Percentiles rank a stretch among this genome's conserved stretches.
Evolutionary conservation across 495 filamentous ascomycete genomes (phyloP).

Genomic region (Aspergillus ellipticus): DNA sequence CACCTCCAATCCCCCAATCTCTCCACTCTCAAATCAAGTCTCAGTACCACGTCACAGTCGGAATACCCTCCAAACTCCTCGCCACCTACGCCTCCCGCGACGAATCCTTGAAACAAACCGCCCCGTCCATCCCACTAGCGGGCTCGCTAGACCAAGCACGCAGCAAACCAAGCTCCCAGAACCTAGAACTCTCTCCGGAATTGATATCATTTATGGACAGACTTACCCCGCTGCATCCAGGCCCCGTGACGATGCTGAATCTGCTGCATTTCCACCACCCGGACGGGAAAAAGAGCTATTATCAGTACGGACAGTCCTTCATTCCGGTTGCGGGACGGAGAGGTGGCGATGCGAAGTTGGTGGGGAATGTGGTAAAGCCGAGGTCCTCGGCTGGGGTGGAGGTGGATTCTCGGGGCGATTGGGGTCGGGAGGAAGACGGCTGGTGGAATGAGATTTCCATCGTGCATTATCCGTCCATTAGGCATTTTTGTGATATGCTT

Average conservation of each 20-base stretch:
- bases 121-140: conserved; percentile 32
- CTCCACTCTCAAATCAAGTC: conserved; percentile 29
- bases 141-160: conserved; percentile 31
- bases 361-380: conserved; percentile 50
- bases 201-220: conserved; percentile 47
- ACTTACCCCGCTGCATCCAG: conserved; percentile 25
- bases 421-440: conserved; percentile 25
- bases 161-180: conserved; percentile 36
- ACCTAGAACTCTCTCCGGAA: conserved; percentile 51
- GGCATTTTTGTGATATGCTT: conserved; percentile 64
- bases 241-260: conserved; percentile 65
- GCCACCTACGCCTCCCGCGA: conserved; percentile 45
- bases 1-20: conserved; percentile 28
- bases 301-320: conserved; percentile 57
- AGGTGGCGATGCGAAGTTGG: conserved; percentile 60
- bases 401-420: conserved; percentile 24
- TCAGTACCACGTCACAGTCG: conserved; percentile 49
- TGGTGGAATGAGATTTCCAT: conserved; percentile 59
- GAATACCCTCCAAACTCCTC: conserved; percentile 52
- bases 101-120: conserved; percentile 39
- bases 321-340: conserved; percentile 48
- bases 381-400: conserved; percentile 12
- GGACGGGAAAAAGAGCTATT: conserved; percentile 50
- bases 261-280: conserved; percentile 56
- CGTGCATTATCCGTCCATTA: conserved; percentile 62